Conservation (phyloP, 108 stramenopile species). For the Skeletonema marinoi region DNA sequence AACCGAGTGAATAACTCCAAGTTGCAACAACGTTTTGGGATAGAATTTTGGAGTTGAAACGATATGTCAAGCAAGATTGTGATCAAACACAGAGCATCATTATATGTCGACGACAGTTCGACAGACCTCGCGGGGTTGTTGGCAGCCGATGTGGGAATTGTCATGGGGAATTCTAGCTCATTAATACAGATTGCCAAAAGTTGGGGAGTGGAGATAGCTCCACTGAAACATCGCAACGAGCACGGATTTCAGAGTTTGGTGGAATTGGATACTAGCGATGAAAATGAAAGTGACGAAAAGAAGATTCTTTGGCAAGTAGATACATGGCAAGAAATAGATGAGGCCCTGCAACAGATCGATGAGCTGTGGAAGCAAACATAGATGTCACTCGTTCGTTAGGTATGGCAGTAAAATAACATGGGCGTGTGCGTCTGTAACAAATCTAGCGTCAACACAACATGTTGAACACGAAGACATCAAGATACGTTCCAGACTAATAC, state of each 20-base stretch:
- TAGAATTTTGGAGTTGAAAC: slow-evolving; percentile 36
- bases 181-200: slow-evolving; percentile 30
- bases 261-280: background rate
- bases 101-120: slow-evolving; percentile 62
- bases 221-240: slow-evolving; percentile 29
- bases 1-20: no score
- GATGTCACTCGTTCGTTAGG: background rate
- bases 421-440: no score
- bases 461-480: no score
- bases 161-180: slow-evolving; percentile 53
- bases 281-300: background rate
- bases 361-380: slow-evolving; percentile 8
- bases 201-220: slow-evolving; percentile 36
- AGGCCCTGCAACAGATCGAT: slow-evolving; percentile 36
- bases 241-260: slow-evolving; percentile 16
- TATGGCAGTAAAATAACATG: no score
- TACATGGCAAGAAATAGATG: slow-evolving; percentile 41
- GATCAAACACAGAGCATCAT: slow-evolving; percentile 22
- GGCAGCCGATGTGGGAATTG: slow-evolving; percentile 59
- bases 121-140: slow-evolving; percentile 56
- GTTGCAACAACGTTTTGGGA: slow-evolving; percentile 16
- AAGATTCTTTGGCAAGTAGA: slow-evolving; percentile 31
- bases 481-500: no score
- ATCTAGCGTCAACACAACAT: no score
- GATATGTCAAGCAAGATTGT: slow-evolving; percentile 5